Percentiles rank a stretch among this genome's conserved stretches.
Evolutionary conservation across 352 stramenopile genomes (phyloP).

Genomic region (Aphanomyces cochlioides): DNA sequence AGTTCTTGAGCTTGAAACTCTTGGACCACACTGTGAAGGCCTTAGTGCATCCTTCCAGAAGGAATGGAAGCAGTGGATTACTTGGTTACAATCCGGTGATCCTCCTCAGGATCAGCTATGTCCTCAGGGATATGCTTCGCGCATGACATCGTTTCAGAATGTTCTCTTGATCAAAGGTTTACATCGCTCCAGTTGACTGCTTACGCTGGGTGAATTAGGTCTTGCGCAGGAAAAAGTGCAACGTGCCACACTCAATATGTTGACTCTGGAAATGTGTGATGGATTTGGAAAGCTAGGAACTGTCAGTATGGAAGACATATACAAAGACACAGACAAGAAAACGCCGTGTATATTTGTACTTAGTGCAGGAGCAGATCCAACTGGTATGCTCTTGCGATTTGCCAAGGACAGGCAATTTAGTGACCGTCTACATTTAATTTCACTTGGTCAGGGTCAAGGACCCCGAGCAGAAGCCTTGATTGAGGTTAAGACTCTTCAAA

Average conservation of each 20-base stretch:
- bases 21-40: conserved; percentile 45
- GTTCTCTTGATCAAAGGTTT: conserved; percentile 62
- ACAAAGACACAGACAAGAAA: conserved; percentile 86
- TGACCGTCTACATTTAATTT: conserved; percentile 88
- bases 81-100: conserved; percentile 48
- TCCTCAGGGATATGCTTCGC: conserved; percentile 43
- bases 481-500: conserved; percentile 34
- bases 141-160: conserved; percentile 66
- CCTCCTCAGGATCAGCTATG: conserved; percentile 37
- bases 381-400: conserved; percentile 90
- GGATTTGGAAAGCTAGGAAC: conserved; percentile 79
- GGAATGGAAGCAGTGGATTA: conserved; percentile 55
- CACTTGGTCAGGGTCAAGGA: conserved; percentile 89
- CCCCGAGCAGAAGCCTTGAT: conserved; percentile 89
- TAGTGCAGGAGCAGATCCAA: conserved; percentile 88
- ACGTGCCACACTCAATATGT: conserved; percentile 80
- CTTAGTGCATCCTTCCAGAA: conserved; percentile 60
- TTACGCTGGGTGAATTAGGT: conserved; percentile 42
- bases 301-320: conserved; percentile 92
- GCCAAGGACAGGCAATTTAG: conserved; percentile 86
- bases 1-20: conserved; percentile 65
- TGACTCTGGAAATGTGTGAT: conserved; percentile 77
- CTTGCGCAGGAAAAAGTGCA: conserved; percentile 89
- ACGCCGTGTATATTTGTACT: conserved; percentile 94
- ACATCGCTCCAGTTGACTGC: background rate